A percentile compares a stretch with the other conserved stretches of the same genome.
Conservation (phyloP, 2,329 filamentous ascomycete genomes). For the Nigrospora osmanthi region DNA sequence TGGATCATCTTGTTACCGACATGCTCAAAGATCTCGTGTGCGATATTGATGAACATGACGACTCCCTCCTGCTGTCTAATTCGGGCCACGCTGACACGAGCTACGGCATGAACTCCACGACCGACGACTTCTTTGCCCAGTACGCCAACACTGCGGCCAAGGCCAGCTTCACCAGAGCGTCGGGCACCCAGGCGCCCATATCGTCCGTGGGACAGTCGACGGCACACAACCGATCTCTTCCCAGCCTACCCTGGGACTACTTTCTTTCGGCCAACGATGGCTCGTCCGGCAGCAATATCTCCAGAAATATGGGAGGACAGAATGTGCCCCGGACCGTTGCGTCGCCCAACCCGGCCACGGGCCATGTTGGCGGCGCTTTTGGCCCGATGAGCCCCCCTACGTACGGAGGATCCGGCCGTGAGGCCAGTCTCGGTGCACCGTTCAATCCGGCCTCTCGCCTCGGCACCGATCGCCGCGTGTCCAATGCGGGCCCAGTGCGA, state of each 20-base stretch:
- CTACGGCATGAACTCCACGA: conserved; percentile 48
- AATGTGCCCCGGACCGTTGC: conserved; percentile 6
- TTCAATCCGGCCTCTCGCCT: conserved; percentile 3
- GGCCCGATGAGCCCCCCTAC: conserved; percentile 13
- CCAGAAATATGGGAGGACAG: conserved; percentile 4
- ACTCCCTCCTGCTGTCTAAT: conserved; percentile 14
- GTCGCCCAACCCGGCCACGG: background rate
- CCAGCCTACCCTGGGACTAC: conserved; percentile 43
- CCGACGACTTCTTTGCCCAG: conserved; percentile 41
- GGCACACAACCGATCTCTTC: conserved; percentile 21
- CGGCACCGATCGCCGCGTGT: background rate
- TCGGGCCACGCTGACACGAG: conserved; percentile 32
- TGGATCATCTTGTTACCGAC: conserved; percentile 22
- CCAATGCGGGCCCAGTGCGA: background rate
- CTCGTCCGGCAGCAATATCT: background rate
- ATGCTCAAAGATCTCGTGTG: conserved; percentile 42
- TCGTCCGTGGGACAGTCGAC: too few species aligned
- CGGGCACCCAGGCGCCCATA: too few species aligned
- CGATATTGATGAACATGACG: conserved; percentile 29
- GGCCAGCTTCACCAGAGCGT: too few species aligned
- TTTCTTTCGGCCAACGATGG: conserved; percentile 10
- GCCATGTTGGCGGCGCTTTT: conserved; percentile 8
- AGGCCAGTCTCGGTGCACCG: conserved; percentile 4
- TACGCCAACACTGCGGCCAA: conserved; percentile 6
- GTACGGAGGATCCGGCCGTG: background rate